These are phyloP conservation scores for Tuber aestivum DNA, from an alignment of 495 filamentous ascomycete genomes.

Conservation along the genomic window DNA sequence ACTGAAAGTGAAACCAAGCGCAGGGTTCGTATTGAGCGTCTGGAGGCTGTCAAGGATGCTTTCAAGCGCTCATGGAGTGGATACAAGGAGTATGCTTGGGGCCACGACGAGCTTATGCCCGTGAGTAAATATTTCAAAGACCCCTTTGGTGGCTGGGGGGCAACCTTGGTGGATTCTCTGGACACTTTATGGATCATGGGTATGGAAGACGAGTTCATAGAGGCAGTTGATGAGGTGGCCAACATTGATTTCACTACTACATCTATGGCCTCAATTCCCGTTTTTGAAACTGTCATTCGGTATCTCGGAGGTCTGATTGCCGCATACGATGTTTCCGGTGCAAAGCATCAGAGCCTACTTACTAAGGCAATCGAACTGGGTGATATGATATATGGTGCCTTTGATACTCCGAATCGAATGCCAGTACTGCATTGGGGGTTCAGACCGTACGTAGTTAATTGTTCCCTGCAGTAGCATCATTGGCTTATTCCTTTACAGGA, in stretches of 20 bases:
- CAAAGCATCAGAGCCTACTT: conserved; percentile 57
- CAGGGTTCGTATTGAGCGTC: conserved; percentile 57
- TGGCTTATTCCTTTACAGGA: conserved; percentile 26
- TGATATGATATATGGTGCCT: conserved; percentile 81
- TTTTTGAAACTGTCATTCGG: conserved; percentile 85
- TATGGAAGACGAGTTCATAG: conserved; percentile 79
- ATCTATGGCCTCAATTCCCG: conserved; percentile 54
- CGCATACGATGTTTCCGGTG: conserved; percentile 74
- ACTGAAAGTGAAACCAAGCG: conserved; percentile 58
- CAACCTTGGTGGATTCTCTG: conserved; percentile 85
- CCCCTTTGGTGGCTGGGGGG: conserved; percentile 91
- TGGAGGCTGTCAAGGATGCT: conserved; percentile 60
- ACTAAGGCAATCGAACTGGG: conserved; percentile 84
- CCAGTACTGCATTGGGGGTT: conserved; percentile 71
- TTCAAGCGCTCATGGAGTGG: conserved; percentile 69
- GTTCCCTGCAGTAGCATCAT: neutral
- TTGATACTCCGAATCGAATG: conserved; percentile 97
- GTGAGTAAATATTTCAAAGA: conserved; percentile 55
- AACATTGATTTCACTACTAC: conserved; percentile 86
- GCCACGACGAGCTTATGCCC: conserved; percentile 70
- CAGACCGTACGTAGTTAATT: conserved; percentile 34
- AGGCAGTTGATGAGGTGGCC: conserved; percentile 68
- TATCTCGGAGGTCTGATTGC: conserved; percentile 79
- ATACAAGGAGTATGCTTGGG: conserved; percentile 72
- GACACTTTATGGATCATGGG: conserved; percentile 98